Conservation (phyloP, 2,329 filamentous ascomycete genomes). For the Didymella keratinophila region DNA sequence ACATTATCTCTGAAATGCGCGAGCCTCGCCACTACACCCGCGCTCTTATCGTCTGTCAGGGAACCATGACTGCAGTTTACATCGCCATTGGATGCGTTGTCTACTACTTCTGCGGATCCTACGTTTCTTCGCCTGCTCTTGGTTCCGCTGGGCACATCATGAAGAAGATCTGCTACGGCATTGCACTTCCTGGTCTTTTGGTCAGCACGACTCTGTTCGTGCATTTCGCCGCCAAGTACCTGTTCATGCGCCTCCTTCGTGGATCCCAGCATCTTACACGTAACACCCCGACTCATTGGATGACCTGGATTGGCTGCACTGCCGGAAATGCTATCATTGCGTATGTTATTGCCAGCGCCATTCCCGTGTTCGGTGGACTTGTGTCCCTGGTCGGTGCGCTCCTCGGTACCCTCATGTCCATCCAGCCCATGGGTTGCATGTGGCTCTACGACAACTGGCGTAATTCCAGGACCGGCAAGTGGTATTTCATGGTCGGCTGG, state of each 20-base stretch:
- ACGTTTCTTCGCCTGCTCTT: slow-evolving; percentile 71
- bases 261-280: slow-evolving; percentile 68
- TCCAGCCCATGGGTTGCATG: slow-evolving; percentile 42
- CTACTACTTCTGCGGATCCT: slow-evolving; percentile 70
- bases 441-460: slow-evolving; percentile 42
- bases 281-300: slow-evolving; percentile 38
- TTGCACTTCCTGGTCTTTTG: slow-evolving; percentile 64
- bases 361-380: slow-evolving; percentile 40
- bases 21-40: slow-evolving; percentile 67
- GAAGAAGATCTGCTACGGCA: slow-evolving; percentile 71
- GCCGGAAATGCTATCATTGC: slow-evolving; percentile 26
- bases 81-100: slow-evolving; percentile 71
- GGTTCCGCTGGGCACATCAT: slow-evolving; percentile 65
- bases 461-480: slow-evolving; percentile 22
- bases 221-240: slow-evolving; percentile 39
- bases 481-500: slow-evolving; percentile 36
- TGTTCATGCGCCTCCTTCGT: slow-evolving; percentile 73
- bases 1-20: slow-evolving; percentile 70
- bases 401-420: slow-evolving; percentile 37
- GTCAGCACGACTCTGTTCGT: slow-evolving; percentile 35
- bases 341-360: slow-evolving; percentile 38
- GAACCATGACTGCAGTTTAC: slow-evolving; percentile 68
- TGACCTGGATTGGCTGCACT: slow-evolving; percentile 36
- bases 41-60: slow-evolving; percentile 64
- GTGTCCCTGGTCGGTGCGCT: slow-evolving; percentile 39